phyloP scores from a whole-genome alignment of 1,139 yeast genomes.

The Sugiyamaella novakii region DNA sequence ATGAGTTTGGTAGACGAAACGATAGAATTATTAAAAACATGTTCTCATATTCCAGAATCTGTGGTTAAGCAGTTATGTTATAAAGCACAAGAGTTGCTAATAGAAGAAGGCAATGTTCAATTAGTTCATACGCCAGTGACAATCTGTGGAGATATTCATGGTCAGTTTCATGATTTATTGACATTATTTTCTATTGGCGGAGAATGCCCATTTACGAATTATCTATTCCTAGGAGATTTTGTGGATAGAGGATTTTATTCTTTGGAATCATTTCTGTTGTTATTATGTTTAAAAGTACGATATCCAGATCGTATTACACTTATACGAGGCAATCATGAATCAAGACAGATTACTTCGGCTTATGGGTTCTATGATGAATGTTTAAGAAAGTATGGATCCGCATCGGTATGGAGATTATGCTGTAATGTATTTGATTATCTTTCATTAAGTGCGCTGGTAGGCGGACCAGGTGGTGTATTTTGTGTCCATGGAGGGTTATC shows the following conservation, averaged over 20 bases:
- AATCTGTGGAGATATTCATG: slow-evolving; percentile 96
- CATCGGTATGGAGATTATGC: slow-evolving; percentile 85
- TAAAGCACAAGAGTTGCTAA: slow-evolving; percentile 85
- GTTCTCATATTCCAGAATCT: slow-evolving; percentile 81
- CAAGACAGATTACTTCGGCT: slow-evolving; percentile 95
- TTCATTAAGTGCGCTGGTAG: slow-evolving; percentile 88
- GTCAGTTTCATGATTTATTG: slow-evolving; percentile 89
- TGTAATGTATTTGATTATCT: slow-evolving; percentile 85
- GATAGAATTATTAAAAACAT: slow-evolving; percentile 63
- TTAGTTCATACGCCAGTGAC: slow-evolving; percentile 96
- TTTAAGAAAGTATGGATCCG: slow-evolving; percentile 88
- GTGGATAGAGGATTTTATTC: slow-evolving; percentile 98
- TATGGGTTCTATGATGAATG: slow-evolving; percentile 98
- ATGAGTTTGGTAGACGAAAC: slow-evolving; percentile 38
- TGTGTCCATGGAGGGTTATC: slow-evolving; percentile 97
- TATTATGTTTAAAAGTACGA: slow-evolving; percentile 80
- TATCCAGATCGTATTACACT: slow-evolving; percentile 94
- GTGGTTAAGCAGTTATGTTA: slow-evolving; percentile 80
- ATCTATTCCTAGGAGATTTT: slow-evolving; percentile 73
- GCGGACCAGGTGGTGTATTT: slow-evolving; percentile 73
- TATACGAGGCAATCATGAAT: slow-evolving; percentile 94
- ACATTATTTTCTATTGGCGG: slow-evolving; percentile 86
- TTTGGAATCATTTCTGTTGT: slow-evolving; percentile 75
- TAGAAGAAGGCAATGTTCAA: slow-evolving; percentile 90
- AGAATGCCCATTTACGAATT: slow-evolving; percentile 74